These are phyloP conservation scores for Lolium rigidum DNA, from an alignment of 176 grass and related monocot genomes.

Conservation along the genomic window DNA sequence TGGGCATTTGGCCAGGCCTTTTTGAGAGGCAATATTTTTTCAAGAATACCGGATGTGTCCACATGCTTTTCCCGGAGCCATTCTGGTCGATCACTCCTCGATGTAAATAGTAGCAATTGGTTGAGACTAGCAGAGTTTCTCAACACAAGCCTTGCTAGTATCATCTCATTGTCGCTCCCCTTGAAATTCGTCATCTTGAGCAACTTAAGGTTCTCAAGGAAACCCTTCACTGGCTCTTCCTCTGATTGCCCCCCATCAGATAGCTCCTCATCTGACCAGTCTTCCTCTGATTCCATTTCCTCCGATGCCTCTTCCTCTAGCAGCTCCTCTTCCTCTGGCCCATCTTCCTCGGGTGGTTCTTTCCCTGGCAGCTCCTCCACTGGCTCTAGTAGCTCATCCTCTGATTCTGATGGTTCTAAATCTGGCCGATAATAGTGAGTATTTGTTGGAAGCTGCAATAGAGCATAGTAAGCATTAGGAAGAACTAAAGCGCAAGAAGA, in stretches of 20 bases:
- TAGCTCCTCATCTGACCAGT: slow-evolving; percentile 12
- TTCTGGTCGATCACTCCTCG: background rate
- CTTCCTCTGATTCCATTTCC: background rate
- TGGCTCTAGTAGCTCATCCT: slow-evolving; percentile 3
- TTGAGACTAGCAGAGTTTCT: slow-evolving; percentile 33
- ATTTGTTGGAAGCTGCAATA: slow-evolving; percentile 7
- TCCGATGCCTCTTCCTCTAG: background rate
- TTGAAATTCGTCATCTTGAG: slow-evolving; percentile 35
- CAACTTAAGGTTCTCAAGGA: slow-evolving; percentile 25
- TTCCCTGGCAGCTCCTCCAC: background rate
- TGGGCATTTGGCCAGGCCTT: slow-evolving; percentile 9
- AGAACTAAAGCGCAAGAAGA: background rate
- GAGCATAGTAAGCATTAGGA: background rate
- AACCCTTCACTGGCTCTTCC: background rate
- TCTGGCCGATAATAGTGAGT: background rate
- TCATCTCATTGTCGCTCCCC: background rate
- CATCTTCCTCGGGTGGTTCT: background rate
- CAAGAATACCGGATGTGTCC: background rate
- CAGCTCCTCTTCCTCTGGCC: background rate
- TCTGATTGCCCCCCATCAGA: background rate
- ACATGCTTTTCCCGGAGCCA: background rate
- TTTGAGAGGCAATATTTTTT: slow-evolving; percentile 1
- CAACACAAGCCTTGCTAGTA: slow-evolving; percentile 22
- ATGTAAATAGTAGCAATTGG: background rate
- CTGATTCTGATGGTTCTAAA: background rate